Evolutionary conservation across 2,329 filamentous ascomycete genomes (phyloP).

Genomic region (Lecanicillium sp.): DNA sequence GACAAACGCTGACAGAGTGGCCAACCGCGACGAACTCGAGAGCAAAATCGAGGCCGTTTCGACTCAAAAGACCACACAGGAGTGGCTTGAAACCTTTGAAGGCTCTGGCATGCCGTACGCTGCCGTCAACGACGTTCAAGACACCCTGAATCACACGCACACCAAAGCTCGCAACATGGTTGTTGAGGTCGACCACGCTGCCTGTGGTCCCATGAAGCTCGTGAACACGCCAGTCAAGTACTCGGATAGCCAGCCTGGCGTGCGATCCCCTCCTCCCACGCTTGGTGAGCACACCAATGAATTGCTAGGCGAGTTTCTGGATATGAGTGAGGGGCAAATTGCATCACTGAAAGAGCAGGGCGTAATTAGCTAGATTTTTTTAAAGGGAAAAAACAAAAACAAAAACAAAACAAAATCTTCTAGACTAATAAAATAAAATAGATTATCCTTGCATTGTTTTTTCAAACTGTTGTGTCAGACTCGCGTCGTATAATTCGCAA

Average conservation of each 20-base stretch:
- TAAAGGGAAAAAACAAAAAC: not conserved
- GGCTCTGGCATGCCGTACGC: constrained; percentile 89
- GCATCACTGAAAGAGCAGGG: constrained; percentile 54
- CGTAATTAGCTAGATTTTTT: constrained; percentile 44
- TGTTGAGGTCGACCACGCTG: constrained; percentile 71
- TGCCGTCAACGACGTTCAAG: constrained; percentile 87
- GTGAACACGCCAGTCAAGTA: constrained; percentile 95
- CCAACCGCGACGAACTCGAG: constrained; percentile 71
- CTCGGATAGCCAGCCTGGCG: constrained; percentile 68
- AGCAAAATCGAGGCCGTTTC: constrained; percentile 69
- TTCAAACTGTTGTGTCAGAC: too few species aligned
- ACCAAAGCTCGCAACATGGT: constrained; percentile 84
- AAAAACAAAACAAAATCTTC: constrained; percentile 1
- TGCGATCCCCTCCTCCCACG: constrained; percentile 72
- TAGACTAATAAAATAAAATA: too few species aligned
- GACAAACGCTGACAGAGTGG: constrained; percentile 55
- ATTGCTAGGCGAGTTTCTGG: constrained; percentile 57
- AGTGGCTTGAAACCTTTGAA: constrained; percentile 83
- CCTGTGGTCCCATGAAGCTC: constrained; percentile 78
- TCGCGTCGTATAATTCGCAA: too few species aligned
- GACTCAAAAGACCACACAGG: constrained; percentile 66
- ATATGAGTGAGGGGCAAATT: constrained; percentile 52
- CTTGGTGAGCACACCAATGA: constrained; percentile 83
- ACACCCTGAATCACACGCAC: constrained; percentile 75
- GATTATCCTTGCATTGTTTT: too few species aligned